These are phyloP conservation scores for Phoenix roebelenii DNA, from an alignment of 176 grass and related monocot species.

Conservation along the genomic window DNA sequence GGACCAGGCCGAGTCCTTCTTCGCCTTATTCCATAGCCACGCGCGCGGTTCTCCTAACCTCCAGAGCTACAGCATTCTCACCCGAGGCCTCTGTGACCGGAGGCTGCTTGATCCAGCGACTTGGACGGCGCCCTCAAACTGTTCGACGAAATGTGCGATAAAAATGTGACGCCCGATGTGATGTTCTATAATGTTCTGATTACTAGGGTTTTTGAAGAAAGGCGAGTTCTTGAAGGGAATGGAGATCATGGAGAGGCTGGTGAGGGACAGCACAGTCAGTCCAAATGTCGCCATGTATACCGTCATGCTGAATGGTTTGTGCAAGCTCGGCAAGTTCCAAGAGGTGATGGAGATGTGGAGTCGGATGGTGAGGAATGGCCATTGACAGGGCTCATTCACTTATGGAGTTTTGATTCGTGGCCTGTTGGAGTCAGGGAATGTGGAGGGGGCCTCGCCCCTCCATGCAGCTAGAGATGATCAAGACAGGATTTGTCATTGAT, in stretches of 20 bases:
- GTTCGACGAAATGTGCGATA: slow-evolving; percentile 81
- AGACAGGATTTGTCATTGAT: slow-evolving; percentile 56
- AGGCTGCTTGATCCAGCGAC: slow-evolving; percentile 40
- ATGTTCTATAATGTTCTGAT: slow-evolving; percentile 75
- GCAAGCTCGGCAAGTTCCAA: slow-evolving; percentile 56
- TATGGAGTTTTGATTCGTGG: slow-evolving; percentile 69
- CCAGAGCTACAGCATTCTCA: slow-evolving; percentile 75
- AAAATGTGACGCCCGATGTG: slow-evolving; percentile 39
- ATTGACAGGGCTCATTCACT: slow-evolving; percentile 39
- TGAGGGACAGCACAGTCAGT: slow-evolving; percentile 32
- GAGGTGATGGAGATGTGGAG: slow-evolving; percentile 54
- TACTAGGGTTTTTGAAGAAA: slow-evolving; percentile 38
- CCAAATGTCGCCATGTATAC: slow-evolving; percentile 62
- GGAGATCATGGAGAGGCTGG: slow-evolving; percentile 56
- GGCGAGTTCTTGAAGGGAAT: slow-evolving; percentile 45
- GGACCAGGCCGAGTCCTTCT: slow-evolving; percentile 57
- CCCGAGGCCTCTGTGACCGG: slow-evolving; percentile 51
- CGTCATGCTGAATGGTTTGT: slow-evolving; percentile 76
- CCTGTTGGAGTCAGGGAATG: slow-evolving; percentile 50
- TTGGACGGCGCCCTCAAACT: slow-evolving; percentile 36
- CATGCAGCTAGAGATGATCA: slow-evolving; percentile 73
- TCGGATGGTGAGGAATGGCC: slow-evolving; percentile 65
- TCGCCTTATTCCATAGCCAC: slow-evolving; percentile 47
- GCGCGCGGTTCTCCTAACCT: slow-evolving; percentile 65
- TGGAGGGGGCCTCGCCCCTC: slow-evolving; percentile 43